A percentile compares a stretch with the other conserved stretches of the same genome.
Evolutionary conservation across 2,329 filamentous ascomycete genomes (phyloP).

Genomic region (Aspergillus carbonarius): DNA sequence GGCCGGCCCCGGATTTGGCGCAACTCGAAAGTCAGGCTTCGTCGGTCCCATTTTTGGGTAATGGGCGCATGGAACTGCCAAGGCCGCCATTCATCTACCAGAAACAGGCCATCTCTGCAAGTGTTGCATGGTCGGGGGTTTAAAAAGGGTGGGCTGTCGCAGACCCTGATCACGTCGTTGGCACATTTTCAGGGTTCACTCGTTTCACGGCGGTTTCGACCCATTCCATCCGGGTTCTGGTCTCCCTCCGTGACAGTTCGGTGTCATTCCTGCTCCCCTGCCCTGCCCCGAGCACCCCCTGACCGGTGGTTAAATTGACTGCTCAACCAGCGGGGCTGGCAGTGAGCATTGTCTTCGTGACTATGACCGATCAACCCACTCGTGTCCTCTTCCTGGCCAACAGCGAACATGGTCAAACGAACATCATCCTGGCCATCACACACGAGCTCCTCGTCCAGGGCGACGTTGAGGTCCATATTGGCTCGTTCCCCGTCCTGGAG

Average conservation of each 20-base stretch:
- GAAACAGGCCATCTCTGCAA: neutral
- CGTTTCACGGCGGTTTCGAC: constrained; percentile 3
- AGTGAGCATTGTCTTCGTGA: neutral
- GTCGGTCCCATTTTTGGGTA: neutral
- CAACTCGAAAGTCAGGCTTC: neutral
- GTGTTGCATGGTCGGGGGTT: neutral
- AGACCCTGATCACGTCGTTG: neutral
- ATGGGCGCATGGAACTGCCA: neutral
- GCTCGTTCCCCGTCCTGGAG: constrained; percentile 43
- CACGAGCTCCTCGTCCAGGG: constrained; percentile 41
- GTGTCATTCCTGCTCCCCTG: neutral
- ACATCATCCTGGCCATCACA: constrained; percentile 47
- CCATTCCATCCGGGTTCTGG: neutral
- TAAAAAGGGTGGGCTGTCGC: neutral
- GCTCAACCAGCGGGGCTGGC: neutral
- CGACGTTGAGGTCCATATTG: constrained; percentile 46
- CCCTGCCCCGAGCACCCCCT: neutral
- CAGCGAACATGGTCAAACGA: constrained; percentile 49
- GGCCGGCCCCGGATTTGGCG: constrained; percentile 1
- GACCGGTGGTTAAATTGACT: neutral
- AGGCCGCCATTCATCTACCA: constrained; percentile 1
- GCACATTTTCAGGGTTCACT: neutral
- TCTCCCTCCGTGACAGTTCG: neutral
- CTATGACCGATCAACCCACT: constrained; percentile 17
- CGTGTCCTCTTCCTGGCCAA: constrained; percentile 47